Evolutionary conservation across 2,329 filamentous ascomycete genomes (phyloP), one percentile per base, ranked within the genome.

Genomic region (Beauveria sp.): DNA sequence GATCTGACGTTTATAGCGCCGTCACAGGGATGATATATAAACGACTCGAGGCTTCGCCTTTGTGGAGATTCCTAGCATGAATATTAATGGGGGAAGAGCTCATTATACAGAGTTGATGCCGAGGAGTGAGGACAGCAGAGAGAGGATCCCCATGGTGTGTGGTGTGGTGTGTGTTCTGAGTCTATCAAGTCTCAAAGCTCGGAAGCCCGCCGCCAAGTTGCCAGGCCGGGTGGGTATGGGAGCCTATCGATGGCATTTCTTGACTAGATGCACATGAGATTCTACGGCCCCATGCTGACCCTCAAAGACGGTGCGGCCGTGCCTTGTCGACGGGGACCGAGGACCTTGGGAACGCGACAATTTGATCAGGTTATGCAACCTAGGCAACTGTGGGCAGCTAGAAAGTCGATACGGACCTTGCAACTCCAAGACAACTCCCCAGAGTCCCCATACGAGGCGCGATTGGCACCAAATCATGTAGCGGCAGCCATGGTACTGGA

Each of bases 241-340:
- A 51, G 44, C 26, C 53, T 44, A 30, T 55, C 52, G 44, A 55
- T 55, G 59, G 53, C 37, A 46, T 55, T 48, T 34, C 59, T 61
- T 56, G 58, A 55, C 52, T 41, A 56, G 59, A 56, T 55, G 59
- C 59, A 61, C 59, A 61, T 61, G 59, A 61, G 59, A 61, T 61
- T 61, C 53, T 47, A 41, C 57, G 43, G 57, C 44, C 57, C 57
- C 57, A 59, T 59, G 40, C n/a, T 34, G 48, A 57, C 55, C 54
- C 60, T 41, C 40, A 41, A 41, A 10, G 40, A 37, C 51, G 46
- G 46, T 58, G 40, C 47, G 54, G 52, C 43, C 47, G 24, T 18
- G 52, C 47, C 47, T 41, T 57, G 57, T 48, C 30, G 28, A 59
- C 48, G 52, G 53, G 53, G 53, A 53, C 50, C 62, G 59, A 61